These are phyloP conservation scores for Phaeosphaeriaceae sp. DNA, from an alignment of 2,329 filamentous ascomycete genomes.

Conservation along the genomic window DNA sequence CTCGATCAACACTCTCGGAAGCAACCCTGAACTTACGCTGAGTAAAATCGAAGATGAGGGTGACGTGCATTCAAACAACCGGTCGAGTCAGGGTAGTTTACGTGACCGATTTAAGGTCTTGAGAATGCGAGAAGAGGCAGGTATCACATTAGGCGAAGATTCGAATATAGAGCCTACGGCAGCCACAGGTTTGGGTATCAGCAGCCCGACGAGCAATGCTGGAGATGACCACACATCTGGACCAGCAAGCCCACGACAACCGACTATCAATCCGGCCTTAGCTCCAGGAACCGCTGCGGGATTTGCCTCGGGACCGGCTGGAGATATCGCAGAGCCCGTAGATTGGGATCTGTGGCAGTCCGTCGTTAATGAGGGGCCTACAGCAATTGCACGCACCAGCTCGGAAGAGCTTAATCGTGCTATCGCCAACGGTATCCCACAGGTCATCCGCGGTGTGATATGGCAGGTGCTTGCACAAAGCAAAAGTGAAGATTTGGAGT, in stretches of 20 bases:
- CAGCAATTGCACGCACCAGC: slow-evolving; percentile 85
- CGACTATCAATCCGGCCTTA: slow-evolving; percentile 71
- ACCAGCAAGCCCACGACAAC: slow-evolving; percentile 54
- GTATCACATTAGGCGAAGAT: slow-evolving; percentile 49
- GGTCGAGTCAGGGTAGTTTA: slow-evolving; percentile 50
- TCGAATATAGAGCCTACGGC: slow-evolving; percentile 54
- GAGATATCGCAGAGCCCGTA: slow-evolving; percentile 73
- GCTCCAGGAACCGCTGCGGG: slow-evolving; percentile 87
- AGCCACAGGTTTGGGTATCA: slow-evolving; percentile 53
- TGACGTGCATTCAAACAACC: slow-evolving; percentile 35
- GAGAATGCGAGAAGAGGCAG: slow-evolving; percentile 54
- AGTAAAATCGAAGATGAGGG: slow-evolving; percentile 72
- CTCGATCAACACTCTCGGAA: slow-evolving; percentile 77
- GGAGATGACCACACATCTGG: slow-evolving; percentile 43
- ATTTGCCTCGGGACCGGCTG: slow-evolving; percentile 75
- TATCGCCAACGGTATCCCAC: slow-evolving; percentile 92
- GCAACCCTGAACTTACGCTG: slow-evolving; percentile 81
- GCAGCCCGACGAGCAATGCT: slow-evolving; percentile 57
- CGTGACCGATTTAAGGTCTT: slow-evolving; percentile 56
- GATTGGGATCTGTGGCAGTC: slow-evolving; percentile 99
- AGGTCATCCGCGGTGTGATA: slow-evolving; percentile 94
- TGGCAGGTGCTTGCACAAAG: slow-evolving; percentile 98
- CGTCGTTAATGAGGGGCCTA: slow-evolving; percentile 91
- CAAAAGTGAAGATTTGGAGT: slow-evolving; percentile 88
- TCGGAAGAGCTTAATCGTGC: slow-evolving; percentile 88